phyloP scores from a whole-genome alignment of 225 moss, liverwort and hornwort species.

The Ulota crispa region DNA sequence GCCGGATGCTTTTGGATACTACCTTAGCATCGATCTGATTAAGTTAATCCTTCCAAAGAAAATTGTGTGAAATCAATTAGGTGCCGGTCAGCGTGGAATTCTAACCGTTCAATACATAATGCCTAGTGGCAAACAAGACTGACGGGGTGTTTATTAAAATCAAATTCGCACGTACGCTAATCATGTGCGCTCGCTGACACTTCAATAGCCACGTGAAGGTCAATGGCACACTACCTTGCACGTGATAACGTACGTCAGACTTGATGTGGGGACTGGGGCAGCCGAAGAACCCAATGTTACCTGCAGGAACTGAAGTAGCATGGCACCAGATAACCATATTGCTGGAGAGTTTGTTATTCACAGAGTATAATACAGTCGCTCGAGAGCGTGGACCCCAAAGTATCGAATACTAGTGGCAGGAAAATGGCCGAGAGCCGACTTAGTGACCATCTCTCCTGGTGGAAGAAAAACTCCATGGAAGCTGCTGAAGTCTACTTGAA shows the following conservation, averaged over 20 bases:
- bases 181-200: conserved; percentile 9
- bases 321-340: not conserved
- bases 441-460: conserved; percentile 6
- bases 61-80: conserved; percentile 6
- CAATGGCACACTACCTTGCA: not conserved
- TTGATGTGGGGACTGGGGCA: not conserved
- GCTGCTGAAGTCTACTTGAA: not conserved
- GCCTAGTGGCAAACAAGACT: not conserved
- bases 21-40: not conserved
- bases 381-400: conserved; percentile 23
- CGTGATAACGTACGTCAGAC: conserved; percentile 5
- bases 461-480: conserved; percentile 5
- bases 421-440: not conserved
- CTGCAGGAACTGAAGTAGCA: conserved; percentile 31
- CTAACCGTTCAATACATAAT: not conserved
- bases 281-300: conserved; percentile 16
- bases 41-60: not conserved
- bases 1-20: not conserved
- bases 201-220: conserved; percentile 8
- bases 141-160: not conserved
- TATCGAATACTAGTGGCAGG: not conserved
- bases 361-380: conserved; percentile 24
- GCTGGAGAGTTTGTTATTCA: conserved; percentile 6
- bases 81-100: conserved; percentile 11
- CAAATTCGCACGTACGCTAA: conserved; percentile 15